These are phyloP conservation scores for Chloranthus sessilifolius DNA, from an alignment of 164 flowering plant genomes.

Conservation along the genomic window DNA sequence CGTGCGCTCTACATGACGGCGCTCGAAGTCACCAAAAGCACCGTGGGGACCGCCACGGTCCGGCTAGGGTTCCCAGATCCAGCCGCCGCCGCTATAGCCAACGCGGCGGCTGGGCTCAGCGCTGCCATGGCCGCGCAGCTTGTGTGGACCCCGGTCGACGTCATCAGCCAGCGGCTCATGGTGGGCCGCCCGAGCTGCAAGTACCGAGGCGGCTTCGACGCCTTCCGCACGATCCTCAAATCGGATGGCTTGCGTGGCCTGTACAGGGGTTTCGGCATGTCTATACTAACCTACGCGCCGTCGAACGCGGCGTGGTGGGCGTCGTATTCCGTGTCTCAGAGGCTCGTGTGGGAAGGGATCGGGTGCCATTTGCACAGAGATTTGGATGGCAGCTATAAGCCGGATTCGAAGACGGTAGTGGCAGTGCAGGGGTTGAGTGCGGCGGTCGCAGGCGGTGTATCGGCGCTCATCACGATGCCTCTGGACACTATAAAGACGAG, in stretches of 20 bases:
- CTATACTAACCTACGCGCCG: conserved; percentile 78
- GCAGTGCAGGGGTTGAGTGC: conserved; percentile 81
- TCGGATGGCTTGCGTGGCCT: conserved; percentile 60
- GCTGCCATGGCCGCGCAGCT: conserved; percentile 84
- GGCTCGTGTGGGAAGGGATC: conserved; percentile 49
- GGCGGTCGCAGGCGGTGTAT: conserved; percentile 79
- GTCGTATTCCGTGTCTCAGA: conserved; percentile 63
- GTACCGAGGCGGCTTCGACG: conserved; percentile 69
- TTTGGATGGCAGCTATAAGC: conserved; percentile 29
- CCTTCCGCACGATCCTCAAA: conserved; percentile 48
- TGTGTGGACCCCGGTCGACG: conserved; percentile 88
- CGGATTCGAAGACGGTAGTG: conserved; percentile 44
- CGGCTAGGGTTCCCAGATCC: conserved; percentile 58
- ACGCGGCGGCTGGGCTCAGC: conserved; percentile 69
- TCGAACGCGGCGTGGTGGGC: conserved; percentile 97
- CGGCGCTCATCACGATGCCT: conserved; percentile 84
- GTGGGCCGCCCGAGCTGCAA: conserved; percentile 23
- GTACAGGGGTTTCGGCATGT: conserved; percentile 83
- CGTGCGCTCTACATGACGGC: conserved; percentile 80
- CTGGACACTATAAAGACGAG: conserved; percentile 87
- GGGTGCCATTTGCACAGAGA: conserved; percentile 33
- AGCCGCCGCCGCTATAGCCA: conserved; percentile 58
- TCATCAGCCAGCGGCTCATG: conserved; percentile 82
- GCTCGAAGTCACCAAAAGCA: conserved; percentile 74
- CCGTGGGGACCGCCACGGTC: conserved; percentile 43